Percentiles rank a stretch among this genome's conserved stretches.
Conservation (phyloP, 1,139 yeast genomes). For the Kodamaea sp. region DNA sequence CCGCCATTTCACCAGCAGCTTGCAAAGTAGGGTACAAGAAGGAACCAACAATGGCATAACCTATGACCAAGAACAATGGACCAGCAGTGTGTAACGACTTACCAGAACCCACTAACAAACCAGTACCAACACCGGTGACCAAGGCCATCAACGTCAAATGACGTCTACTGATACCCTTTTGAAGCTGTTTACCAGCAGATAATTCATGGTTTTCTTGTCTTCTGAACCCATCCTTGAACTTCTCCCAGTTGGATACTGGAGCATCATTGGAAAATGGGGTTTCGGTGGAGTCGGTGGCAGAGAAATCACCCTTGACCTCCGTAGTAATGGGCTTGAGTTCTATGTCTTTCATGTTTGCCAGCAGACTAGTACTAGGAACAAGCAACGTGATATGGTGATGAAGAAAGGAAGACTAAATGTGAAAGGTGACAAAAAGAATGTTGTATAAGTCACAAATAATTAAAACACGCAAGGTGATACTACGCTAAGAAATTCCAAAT, state of each 20-base stretch:
- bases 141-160: slow-evolving; percentile 41
- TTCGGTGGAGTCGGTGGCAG: slow-evolving; percentile 16
- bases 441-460: too few relatives aligned
- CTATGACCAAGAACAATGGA: slow-evolving; percentile 36
- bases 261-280: slow-evolving; percentile 15
- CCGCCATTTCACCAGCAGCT: slow-evolving; percentile 47
- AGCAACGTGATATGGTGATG: too few relatives aligned
- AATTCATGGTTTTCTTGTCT: slow-evolving; percentile 20
- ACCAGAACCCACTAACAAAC: slow-evolving; percentile 43
- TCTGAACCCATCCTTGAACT: slow-evolving; percentile 34
- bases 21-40: slow-evolving; percentile 43
- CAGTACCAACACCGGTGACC: slow-evolving; percentile 45
- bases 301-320: slow-evolving; percentile 16
- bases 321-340: slow-evolving; percentile 21
- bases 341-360: slow-evolving; percentile 14
- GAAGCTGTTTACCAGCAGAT: slow-evolving; percentile 32
- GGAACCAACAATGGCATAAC: slow-evolving; percentile 41
- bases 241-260: slow-evolving; percentile 18
- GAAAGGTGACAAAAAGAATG: too few relatives aligned
- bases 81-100: slow-evolving; percentile 34
- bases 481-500: too few relatives aligned
- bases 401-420: too few relatives aligned
- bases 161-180: slow-evolving; percentile 35
- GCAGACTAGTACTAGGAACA: too few relatives aligned
- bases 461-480: too few relatives aligned